phyloP scores from a whole-genome alignment of 257 asterid genomes.

The Rubia yunnanensis region DNA sequence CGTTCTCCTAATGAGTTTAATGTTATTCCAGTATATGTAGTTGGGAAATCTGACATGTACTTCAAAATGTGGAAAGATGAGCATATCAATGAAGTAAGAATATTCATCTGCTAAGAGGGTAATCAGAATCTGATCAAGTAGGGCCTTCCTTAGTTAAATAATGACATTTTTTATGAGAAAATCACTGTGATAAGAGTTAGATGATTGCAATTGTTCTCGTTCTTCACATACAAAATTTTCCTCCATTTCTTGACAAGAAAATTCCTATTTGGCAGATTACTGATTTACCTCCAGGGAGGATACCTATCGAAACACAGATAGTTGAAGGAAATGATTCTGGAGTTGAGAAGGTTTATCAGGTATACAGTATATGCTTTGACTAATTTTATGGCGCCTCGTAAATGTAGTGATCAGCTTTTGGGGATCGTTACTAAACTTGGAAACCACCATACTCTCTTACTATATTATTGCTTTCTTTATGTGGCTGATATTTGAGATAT shows the following conservation, averaged over 20 bases:
- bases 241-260: not conserved
- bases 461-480: not conserved
- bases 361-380: slow-evolving; percentile 14
- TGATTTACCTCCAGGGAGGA: slow-evolving; percentile 95
- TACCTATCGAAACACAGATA: slow-evolving; percentile 62
- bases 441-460: not conserved
- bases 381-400: not conserved
- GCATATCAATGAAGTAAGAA: not conserved
- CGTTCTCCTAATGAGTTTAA: not conserved
- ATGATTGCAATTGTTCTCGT: not conserved
- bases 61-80: not conserved
- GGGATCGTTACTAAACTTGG: not conserved
- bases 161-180: not conserved
- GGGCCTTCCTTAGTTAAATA: not conserved
- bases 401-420: not conserved
- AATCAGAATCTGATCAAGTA: no score
- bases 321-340: slow-evolving; percentile 80
- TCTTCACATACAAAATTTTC: not conserved
- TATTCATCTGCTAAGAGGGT: no score
- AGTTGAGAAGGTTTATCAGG: slow-evolving; percentile 73
- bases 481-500: not conserved
- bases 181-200: not conserved
- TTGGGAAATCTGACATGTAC: not conserved
- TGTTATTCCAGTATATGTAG: not conserved
- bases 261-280: slow-evolving; percentile 55